phyloP scores from a whole-genome alignment of 768 basidiomycete genomes.

The Panus rudis region DNA sequence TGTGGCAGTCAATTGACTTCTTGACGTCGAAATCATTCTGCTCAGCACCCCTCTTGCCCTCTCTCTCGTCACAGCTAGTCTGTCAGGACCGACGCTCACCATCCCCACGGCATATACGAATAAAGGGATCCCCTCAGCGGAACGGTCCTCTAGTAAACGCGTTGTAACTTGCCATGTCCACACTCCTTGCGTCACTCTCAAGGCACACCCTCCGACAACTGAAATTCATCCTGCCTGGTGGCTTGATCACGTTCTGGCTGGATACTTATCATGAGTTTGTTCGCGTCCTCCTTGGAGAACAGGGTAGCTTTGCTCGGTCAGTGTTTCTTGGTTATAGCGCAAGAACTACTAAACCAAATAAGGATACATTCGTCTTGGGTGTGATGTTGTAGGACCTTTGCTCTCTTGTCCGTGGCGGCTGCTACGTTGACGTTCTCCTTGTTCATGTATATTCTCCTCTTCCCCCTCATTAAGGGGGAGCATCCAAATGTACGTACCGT shows the following conservation, averaged over 20 bases:
- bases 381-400: constrained; percentile 36
- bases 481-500: constrained; percentile 55
- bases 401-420: constrained; percentile 45
- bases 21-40: too few relatives aligned
- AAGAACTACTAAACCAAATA: not conserved
- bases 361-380: not conserved
- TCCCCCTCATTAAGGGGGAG: constrained; percentile 60
- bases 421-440: constrained; percentile 55
- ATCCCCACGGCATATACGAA: too few relatives aligned
- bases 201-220: constrained; percentile 60
- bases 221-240: constrained; percentile 73
- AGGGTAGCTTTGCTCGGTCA: constrained; percentile 30
- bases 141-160: not conserved
- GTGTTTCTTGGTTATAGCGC: not conserved
- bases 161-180: constrained; percentile 10
- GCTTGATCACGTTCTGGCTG: constrained; percentile 52
- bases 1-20: too few relatives aligned
- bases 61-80: too few relatives aligned
- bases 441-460: constrained; percentile 66
- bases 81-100: too few relatives aligned
- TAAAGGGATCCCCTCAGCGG: too few relatives aligned
- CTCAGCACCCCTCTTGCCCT: too few relatives aligned
- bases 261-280: constrained; percentile 47
- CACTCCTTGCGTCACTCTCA: constrained; percentile 24
- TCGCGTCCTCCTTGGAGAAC: constrained; percentile 29